These are phyloP conservation scores for Trametopsis cervina DNA, from an alignment of 768 basidiomycete genomes.

Conservation along the genomic window DNA sequence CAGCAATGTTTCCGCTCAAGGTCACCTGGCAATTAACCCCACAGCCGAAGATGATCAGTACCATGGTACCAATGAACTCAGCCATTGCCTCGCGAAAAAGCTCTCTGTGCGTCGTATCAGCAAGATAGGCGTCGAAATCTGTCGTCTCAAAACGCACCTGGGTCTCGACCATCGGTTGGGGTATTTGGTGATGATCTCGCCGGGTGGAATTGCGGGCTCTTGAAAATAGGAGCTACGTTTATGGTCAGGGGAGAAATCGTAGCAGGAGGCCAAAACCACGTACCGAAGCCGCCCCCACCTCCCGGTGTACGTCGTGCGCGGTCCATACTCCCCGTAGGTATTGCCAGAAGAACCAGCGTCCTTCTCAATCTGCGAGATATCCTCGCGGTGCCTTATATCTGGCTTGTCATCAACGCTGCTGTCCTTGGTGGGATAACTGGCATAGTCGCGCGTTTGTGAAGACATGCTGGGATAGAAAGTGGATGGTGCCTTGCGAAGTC, in stretches of 20 bases:
- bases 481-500: background rate
- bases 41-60: constrained; percentile 8
- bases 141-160: background rate
- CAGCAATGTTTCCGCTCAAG: constrained; percentile 1
- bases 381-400: constrained; percentile 3
- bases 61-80: constrained; percentile 10
- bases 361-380: background rate
- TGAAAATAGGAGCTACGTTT: too few relatives aligned
- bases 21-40: constrained; percentile 6
- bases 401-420: background rate
- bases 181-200: constrained; percentile 5
- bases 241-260: too few relatives aligned
- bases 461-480: constrained; percentile 5
- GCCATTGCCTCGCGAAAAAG: constrained; percentile 52
- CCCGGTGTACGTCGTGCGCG: background rate
- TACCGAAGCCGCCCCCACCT: constrained; percentile 1
- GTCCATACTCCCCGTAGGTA: background rate
- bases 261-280: too few relatives aligned
- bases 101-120: constrained; percentile 24
- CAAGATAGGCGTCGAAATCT: background rate
- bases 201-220: background rate
- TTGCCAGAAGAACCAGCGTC: background rate
- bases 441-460: constrained; percentile 5
- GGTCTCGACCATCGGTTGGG: constrained; percentile 10
- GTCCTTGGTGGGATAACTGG: background rate